Percentiles rank a stretch among this genome's conserved stretches.
These are phyloP conservation scores for Prunus campanulata DNA, from an alignment of 306 rosid genomes.

Conservation along the genomic window DNA sequence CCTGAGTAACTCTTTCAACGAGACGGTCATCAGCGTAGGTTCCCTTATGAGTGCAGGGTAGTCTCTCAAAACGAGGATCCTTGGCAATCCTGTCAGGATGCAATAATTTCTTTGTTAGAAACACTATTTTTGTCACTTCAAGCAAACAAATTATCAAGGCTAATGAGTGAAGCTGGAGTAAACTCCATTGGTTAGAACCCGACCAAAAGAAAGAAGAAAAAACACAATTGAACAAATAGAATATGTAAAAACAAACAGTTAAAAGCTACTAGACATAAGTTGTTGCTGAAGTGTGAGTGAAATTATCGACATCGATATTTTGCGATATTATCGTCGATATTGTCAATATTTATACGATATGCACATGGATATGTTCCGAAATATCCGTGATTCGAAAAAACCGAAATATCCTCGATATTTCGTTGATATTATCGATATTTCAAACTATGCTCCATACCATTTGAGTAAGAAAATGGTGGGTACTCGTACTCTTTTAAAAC, in stretches of 20 bases:
- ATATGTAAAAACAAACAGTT: neutral
- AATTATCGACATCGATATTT: too few relatives aligned
- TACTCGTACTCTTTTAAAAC: too few relatives aligned
- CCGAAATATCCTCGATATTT: too few relatives aligned
- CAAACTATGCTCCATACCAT: too few relatives aligned
- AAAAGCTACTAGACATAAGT: neutral
- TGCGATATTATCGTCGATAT: too few relatives aligned
- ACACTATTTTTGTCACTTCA: too few relatives aligned
- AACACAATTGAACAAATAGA: neutral
- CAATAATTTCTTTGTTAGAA: constrained; percentile 4
- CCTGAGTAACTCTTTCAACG: constrained; percentile 85
- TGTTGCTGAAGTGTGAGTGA: too few relatives aligned
- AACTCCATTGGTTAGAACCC: neutral
- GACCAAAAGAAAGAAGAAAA: neutral
- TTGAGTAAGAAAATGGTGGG: too few relatives aligned
- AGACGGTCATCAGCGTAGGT: constrained; percentile 91
- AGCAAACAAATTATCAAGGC: neutral
- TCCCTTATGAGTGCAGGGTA: constrained; percentile 80
- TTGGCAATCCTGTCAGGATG: constrained; percentile 70
- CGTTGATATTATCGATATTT: too few relatives aligned
- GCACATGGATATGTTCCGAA: too few relatives aligned
- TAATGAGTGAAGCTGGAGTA: neutral
- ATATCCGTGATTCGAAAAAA: too few relatives aligned
- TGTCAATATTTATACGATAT: too few relatives aligned
- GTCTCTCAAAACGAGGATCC: constrained; percentile 89